Conservation (phyloP, 768 basidiomycete genomes). For the Dioszegia hungarica region DNA sequence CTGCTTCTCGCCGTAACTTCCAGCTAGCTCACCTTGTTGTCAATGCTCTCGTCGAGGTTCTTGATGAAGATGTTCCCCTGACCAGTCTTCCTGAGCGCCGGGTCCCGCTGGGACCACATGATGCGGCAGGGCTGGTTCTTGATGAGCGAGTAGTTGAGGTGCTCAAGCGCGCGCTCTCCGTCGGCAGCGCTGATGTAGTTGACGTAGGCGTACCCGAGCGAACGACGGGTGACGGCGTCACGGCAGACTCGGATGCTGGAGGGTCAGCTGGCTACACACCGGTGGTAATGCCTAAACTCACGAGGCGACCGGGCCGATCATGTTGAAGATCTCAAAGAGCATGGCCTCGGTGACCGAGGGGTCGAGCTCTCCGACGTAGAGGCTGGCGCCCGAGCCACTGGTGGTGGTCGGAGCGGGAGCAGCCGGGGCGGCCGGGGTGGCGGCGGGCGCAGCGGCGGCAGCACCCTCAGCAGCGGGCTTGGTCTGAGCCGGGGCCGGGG, state of each 20-base stretch:
- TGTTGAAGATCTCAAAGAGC: conserved; percentile 99
- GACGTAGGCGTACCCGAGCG: conserved; percentile 98
- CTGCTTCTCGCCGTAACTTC: not conserved
- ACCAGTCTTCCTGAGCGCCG: conserved; percentile 96
- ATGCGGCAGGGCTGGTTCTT: conserved; percentile 98
- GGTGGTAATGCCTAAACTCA: conserved; percentile 50
- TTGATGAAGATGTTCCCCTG: conserved; percentile 99
- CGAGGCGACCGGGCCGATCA: conserved; percentile 99
- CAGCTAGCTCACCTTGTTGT: conserved; percentile 72
- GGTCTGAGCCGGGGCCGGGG: conserved; percentile 14
- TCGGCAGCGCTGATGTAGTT: conserved; percentile 95
- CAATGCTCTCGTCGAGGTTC: conserved; percentile 93
- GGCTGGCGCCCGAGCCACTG: conserved; percentile 55
- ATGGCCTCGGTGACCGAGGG: conserved; percentile 97
- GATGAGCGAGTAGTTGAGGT: conserved; percentile 98
- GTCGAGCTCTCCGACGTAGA: conserved; percentile 99
- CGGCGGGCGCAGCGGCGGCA: conserved; percentile 22
- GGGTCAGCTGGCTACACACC: not conserved
- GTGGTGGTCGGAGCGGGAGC: conserved; percentile 26
- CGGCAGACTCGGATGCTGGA: conserved; percentile 95
- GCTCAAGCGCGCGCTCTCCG: conserved; percentile 98
- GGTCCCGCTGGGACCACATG: conserved; percentile 99
- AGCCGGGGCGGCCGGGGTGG: conserved; percentile 29
- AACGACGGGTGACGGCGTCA: conserved; percentile 98
- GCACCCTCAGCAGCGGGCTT: conserved; percentile 24